Evolutionary conservation across 768 basidiomycete genomes (phyloP).

Genomic region (Favolaschia claudopus): DNA sequence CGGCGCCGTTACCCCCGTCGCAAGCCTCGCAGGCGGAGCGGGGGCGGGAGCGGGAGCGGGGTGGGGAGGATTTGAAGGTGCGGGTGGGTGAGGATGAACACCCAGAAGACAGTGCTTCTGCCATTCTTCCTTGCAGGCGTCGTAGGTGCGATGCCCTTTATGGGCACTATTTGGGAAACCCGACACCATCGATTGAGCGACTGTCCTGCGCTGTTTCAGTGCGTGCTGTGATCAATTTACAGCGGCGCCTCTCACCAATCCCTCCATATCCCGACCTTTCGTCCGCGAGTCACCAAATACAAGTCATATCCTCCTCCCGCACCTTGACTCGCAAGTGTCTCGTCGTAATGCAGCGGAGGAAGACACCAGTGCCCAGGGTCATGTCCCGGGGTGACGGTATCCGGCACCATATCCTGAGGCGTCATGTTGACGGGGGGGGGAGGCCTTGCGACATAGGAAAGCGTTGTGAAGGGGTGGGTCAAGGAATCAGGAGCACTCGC

Average conservation of each 20-base stretch:
- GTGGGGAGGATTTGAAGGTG: not conserved
- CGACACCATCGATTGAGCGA: not conserved
- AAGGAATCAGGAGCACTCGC: too few relatives aligned
- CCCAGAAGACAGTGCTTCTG: not conserved
- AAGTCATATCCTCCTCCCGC: not conserved
- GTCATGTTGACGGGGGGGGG: too few relatives aligned
- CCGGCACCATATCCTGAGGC: too few relatives aligned
- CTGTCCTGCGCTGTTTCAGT: not conserved
- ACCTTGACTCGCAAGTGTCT: not conserved
- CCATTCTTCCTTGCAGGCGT: not conserved
- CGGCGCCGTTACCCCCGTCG: not conserved
- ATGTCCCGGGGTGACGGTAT: too few relatives aligned
- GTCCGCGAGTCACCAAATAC: not conserved
- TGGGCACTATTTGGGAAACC: not conserved
- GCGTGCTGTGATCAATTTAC: not conserved
- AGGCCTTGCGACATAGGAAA: too few relatives aligned
- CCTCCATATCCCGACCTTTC: not conserved
- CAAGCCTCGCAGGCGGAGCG: too few relatives aligned
- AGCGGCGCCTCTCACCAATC: not conserved
- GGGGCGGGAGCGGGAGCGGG: too few relatives aligned
- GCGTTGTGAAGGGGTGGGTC: too few relatives aligned
- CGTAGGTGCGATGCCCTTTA: not conserved
- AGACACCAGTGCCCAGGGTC: not conserved
- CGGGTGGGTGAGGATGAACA: not conserved
- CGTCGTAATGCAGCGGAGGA: not conserved